Conservation (phyloP, 2,329 filamentous ascomycete species). For the Scopulariopsis brevicaulis region DNA sequence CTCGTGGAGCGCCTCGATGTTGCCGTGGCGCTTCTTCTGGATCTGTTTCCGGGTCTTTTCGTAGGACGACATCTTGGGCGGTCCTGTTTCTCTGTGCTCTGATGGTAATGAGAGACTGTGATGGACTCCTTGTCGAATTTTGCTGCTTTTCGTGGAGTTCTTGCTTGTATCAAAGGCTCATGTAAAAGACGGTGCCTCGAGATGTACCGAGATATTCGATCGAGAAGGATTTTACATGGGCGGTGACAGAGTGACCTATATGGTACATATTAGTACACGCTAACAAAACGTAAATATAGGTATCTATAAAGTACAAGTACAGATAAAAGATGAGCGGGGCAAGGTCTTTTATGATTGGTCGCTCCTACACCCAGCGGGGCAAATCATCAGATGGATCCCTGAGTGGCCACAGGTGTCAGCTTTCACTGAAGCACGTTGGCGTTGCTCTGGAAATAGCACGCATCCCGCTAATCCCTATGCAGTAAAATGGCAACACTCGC, state of each 20-base stretch:
- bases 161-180: not conserved
- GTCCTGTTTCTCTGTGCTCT: not conserved
- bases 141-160: not conserved
- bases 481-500: not conserved
- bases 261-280: not conserved
- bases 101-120: not conserved
- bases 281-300: rapidly evolving
- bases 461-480: slow-evolving; percentile 3
- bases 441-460: slow-evolving; percentile 7
- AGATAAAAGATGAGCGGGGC: not conserved
- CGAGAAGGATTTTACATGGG: not conserved
- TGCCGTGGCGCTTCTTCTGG: slow-evolving; percentile 70
- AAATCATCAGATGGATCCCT: not conserved
- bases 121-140: not conserved
- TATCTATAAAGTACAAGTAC: not conserved
- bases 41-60: slow-evolving; percentile 84
- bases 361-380: not conserved
- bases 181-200: not conserved
- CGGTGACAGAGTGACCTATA: not conserved
- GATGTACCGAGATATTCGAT: no score
- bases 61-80: slow-evolving; percentile 32
- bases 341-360: not conserved
- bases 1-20: slow-evolving; percentile 68
- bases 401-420: not conserved
- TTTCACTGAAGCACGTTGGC: not conserved